Percentiles rank a stretch among this genome's conserved stretches.
These are phyloP conservation scores for Taphrina sp. DNA, from an alignment of 1,139 yeast species.

Conservation along the genomic window DNA sequence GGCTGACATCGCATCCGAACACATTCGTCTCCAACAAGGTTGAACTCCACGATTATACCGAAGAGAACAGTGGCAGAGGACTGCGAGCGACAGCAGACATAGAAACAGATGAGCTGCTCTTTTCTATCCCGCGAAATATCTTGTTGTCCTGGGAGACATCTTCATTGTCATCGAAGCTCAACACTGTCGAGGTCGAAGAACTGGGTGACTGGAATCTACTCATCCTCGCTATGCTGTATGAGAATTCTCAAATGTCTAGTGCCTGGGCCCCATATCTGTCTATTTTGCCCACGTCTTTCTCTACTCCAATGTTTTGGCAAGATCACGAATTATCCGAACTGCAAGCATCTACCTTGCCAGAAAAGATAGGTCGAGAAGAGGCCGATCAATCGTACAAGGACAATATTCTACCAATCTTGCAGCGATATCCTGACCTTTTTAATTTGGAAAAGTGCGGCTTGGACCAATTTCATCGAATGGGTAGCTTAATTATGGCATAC, in stretches of 20 bases:
- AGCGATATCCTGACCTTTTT: slow-evolving; percentile 41
- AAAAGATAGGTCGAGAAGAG: slow-evolving; percentile 66
- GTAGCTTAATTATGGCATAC: slow-evolving; percentile 66
- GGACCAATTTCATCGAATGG: slow-evolving; percentile 66
- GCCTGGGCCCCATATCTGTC: slow-evolving; percentile 69
- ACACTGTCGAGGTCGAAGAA: slow-evolving; percentile 46
- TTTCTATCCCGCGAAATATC: slow-evolving; percentile 62
- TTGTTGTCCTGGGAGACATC: slow-evolving; percentile 60
- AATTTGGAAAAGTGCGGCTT: slow-evolving; percentile 47
- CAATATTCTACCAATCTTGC: slow-evolving; percentile 45
- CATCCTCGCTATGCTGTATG: slow-evolving; percentile 65
- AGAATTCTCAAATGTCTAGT: slow-evolving; percentile 49
- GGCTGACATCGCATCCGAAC: slow-evolving; percentile 53
- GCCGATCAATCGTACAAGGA: slow-evolving; percentile 61
- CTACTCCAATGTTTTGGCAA: slow-evolving; percentile 79
- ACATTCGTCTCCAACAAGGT: slow-evolving; percentile 58
- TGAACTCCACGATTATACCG: slow-evolving; percentile 59
- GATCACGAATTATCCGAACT: slow-evolving; percentile 53
- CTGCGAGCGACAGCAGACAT: slow-evolving; percentile 65
- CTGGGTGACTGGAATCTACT: slow-evolving; percentile 71
- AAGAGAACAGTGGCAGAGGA: slow-evolving; percentile 70
- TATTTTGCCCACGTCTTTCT: slow-evolving; percentile 63
- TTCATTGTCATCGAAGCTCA: slow-evolving; percentile 43
- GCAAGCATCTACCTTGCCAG: slow-evolving; percentile 66
- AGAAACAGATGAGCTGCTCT: slow-evolving; percentile 54